phyloP scores from a whole-genome alignment of 179 eudicot genomes.

The Gypsophila paniculata region DNA sequence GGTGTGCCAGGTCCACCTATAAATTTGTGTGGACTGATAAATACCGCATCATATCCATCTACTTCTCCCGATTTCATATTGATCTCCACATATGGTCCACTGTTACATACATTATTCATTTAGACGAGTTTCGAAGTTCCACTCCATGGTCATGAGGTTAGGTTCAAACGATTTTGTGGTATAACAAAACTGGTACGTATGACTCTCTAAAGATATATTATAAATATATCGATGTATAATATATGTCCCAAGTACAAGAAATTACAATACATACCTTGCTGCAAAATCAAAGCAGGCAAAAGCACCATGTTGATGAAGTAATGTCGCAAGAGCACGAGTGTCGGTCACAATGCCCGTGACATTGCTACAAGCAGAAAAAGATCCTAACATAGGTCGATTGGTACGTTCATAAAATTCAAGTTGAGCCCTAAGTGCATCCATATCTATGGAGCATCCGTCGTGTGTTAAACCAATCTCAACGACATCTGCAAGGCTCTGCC shows the following conservation, averaged over 20 bases:
- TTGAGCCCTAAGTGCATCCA: constrained; percentile 39
- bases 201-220: too few relatives aligned
- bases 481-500: constrained; percentile 76
- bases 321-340: constrained; percentile 51
- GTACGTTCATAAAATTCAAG: constrained; percentile 34
- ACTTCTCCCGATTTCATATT: constrained; percentile 65
- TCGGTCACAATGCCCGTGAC: constrained; percentile 64
- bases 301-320: constrained; percentile 67
- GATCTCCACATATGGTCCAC: constrained; percentile 74
- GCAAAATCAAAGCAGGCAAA: constrained; percentile 93
- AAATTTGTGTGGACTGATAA: constrained; percentile 77
- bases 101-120: constrained; percentile 22
- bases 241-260: too few relatives aligned
- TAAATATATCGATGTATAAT: too few relatives aligned
- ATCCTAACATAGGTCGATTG: constrained; percentile 68
- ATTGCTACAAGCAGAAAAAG: constrained; percentile 90
- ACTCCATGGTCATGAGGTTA: too few relatives aligned
- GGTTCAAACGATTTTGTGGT: too few relatives aligned
- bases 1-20: constrained; percentile 84
- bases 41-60: constrained; percentile 81
- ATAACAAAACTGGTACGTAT: too few relatives aligned
- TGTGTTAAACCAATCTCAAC: constrained; percentile 57
- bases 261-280: too few relatives aligned
- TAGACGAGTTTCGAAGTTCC: too few relatives aligned
- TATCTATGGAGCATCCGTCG: constrained; percentile 42